Evolutionary conservation across 257 asterid species (phyloP).

Genomic region (Solanum boliviense): DNA sequence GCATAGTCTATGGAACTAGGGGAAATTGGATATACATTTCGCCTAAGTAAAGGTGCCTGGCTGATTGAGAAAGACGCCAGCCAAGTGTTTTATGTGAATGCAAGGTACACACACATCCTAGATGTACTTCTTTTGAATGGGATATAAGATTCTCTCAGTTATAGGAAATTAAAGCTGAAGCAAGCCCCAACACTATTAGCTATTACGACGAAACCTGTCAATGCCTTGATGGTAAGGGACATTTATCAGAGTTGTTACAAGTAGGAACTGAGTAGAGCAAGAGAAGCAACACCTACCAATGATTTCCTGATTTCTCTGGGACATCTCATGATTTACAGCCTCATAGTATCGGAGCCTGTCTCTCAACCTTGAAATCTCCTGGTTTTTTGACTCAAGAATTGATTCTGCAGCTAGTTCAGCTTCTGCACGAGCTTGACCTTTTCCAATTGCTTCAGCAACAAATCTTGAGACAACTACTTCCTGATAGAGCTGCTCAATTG

Average conservation of each 20-base stretch:
- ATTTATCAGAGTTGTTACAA: neutral
- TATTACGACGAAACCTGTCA: neutral
- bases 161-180: neutral
- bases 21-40: neutral
- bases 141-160: neutral
- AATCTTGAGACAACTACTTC: constrained; percentile 44
- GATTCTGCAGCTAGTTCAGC: constrained; percentile 53
- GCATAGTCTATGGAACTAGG: neutral
- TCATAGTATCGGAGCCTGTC: constrained; percentile 74
- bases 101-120: neutral
- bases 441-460: constrained; percentile 68
- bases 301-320: constrained; percentile 72
- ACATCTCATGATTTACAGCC: constrained; percentile 80
- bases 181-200: neutral
- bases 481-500: constrained; percentile 40
- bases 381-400: constrained; percentile 57
- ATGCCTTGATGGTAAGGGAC: neutral
- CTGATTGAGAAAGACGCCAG: neutral
- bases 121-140: neutral
- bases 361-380: constrained; percentile 57
- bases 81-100: neutral
- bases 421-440: constrained; percentile 61
- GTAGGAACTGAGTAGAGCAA: neutral
- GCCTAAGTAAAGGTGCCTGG: neutral
- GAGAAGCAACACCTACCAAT: constrained; percentile 44